phyloP scores from a whole-genome alignment of 331 rosid species.

The Pyrus hybrid region DNA sequence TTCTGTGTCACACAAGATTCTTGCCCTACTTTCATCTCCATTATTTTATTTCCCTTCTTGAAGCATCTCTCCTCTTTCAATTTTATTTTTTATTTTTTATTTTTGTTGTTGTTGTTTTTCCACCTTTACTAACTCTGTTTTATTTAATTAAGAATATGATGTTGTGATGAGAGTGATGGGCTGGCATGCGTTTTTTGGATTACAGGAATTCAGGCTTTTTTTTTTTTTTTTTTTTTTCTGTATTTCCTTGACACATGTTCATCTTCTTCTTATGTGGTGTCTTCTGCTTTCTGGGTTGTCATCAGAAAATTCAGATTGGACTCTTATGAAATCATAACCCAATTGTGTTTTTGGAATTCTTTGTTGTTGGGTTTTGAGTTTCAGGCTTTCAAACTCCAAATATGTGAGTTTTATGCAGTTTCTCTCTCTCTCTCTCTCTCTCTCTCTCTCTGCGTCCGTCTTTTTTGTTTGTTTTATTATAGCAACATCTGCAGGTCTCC shows the following conservation, averaged over 20 bases:
- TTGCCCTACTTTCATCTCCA: neutral
- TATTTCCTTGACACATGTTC: neutral
- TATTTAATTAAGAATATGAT: neutral
- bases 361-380: neutral
- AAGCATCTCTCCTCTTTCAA: neutral
- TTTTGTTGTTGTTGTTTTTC: neutral
- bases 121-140: neutral
- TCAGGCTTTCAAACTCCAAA: neutral
- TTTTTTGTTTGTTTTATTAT: neutral
- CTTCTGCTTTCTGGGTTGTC: constrained; percentile 15
- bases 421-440: neutral
- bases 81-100: neutral
- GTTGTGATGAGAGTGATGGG: neutral
- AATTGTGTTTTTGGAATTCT: neutral
- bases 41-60: neutral
- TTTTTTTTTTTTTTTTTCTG: constrained; percentile 1
- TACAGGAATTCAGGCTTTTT: neutral
- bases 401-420: neutral
- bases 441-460: neutral
- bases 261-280: neutral
- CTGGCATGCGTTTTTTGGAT: constrained; percentile 4
- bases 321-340: neutral
- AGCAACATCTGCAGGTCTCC: neutral
- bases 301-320: constrained; percentile 2
- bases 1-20: neutral